Evolutionary conservation across 768 basidiomycete species (phyloP), one percentile per base, ranked within the genome.

Genomic region (Cystofilobasidium macerans): DNA sequence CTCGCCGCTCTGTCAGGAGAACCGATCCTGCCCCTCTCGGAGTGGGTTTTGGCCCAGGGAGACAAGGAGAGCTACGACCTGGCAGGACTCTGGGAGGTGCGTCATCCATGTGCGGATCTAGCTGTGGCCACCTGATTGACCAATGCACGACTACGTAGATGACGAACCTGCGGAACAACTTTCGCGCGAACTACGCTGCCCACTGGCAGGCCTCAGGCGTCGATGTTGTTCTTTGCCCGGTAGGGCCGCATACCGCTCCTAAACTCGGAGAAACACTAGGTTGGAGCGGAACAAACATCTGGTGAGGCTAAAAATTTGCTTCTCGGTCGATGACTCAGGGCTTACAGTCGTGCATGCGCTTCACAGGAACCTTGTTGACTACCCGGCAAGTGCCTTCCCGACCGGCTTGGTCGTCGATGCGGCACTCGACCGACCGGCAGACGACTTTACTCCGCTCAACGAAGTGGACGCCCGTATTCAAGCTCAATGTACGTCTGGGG

Each of bases 321-420:
- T 48, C 16, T 43, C 42, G 11, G 42, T 43, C 42, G 42, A 12
- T 43, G 12, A n/a, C n/a, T n/a, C n/a, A n/a, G n/a, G n/a, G n/a
- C n/a, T n/a, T n/a, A n/a, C 38, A 8, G 38, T 40, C 38, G 38
- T 16, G 38, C 38, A 8, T 16, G 16, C 38, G 38, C 38, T 40
- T 48, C 47, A 22, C 8, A 51, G 64, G 65, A 75, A 75, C 65
- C 57, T 72, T 8, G 64, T 72, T 47, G 72, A 75, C 56, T 73
- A 72, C 43, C 72, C 73, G 2, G 61, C 69, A 24, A 69, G 42
- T 33, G 70, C 71, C 28, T 72, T 70, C 65, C 74, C 71, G 13
- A 72, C 67, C 32, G 73, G 73, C 5, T 48, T 61, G 33, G 42
- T 36, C 12, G 68, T 69, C 16, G 54, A 57, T 22, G 30, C 57